A percentile compares a stretch with the other conserved stretches of the same genome.
Evolutionary conservation across 805 yeast genomes (phyloP).

Genomic region (Lipomyces kockii): DNA sequence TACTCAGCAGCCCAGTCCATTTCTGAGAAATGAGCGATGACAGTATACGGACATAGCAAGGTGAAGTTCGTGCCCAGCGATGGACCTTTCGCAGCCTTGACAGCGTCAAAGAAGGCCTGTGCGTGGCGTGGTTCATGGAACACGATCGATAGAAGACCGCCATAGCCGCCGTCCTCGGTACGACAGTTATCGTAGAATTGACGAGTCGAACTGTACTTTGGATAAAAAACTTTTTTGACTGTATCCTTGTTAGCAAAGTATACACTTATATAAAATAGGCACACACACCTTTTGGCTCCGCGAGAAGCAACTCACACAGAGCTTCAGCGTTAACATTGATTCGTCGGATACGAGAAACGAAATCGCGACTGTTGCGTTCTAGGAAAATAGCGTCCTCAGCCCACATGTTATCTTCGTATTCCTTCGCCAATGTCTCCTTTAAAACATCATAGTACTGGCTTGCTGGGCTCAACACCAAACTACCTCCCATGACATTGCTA

Average conservation of each 20-base stretch:
- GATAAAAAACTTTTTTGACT: slow-evolving; percentile 71
- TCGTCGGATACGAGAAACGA: slow-evolving; percentile 60
- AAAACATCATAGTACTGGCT: slow-evolving; percentile 57
- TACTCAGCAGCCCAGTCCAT: slow-evolving; percentile 73
- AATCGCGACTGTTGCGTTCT: slow-evolving; percentile 93
- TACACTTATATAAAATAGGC: background rate
- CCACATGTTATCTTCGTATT: slow-evolving; percentile 81
- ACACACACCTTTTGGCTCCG: slow-evolving; percentile 20
- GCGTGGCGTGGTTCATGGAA: slow-evolving; percentile 68
- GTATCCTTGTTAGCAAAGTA: background rate
- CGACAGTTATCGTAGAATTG: slow-evolving; percentile 70
- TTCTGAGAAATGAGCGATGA: slow-evolving; percentile 79
- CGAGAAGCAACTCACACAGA: slow-evolving; percentile 43
- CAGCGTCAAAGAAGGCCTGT: slow-evolving; percentile 65
- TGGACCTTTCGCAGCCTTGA: slow-evolving; percentile 76
- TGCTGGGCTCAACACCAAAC: slow-evolving; percentile 74
- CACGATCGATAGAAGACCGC: slow-evolving; percentile 74
- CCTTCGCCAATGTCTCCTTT: slow-evolving; percentile 56
- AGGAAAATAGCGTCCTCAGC: slow-evolving; percentile 90
- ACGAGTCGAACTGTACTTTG: slow-evolving; percentile 59
- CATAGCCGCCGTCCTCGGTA: slow-evolving; percentile 75
- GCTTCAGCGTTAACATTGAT: slow-evolving; percentile 50
- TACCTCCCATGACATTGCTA: slow-evolving; percentile 93
- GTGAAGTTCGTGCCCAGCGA: slow-evolving; percentile 85
- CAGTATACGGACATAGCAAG: slow-evolving; percentile 82